phyloP scores from a whole-genome alignment of 2,329 filamentous ascomycete species.

The Hypoxylon sp. region DNA sequence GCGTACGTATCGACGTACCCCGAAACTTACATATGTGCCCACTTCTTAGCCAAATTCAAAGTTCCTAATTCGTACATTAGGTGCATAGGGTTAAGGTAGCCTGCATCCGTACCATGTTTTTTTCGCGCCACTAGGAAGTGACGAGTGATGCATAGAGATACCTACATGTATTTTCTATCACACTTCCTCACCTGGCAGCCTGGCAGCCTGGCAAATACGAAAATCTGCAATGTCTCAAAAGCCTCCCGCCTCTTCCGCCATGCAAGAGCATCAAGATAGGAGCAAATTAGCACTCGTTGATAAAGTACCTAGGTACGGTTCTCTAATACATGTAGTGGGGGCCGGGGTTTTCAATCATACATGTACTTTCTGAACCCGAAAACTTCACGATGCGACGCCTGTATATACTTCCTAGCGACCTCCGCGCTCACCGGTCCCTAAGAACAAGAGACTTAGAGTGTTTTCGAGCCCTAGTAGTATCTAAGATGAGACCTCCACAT shows the following conservation, averaged over 20 bases:
- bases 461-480: slow-evolving; percentile 38
- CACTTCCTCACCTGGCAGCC: too few species aligned
- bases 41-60: background rate
- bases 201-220: background rate
- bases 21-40: background rate
- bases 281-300: background rate
- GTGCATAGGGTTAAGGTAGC: slow-evolving; percentile 4
- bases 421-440: slow-evolving; percentile 37
- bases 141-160: background rate
- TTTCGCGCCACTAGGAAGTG: background rate
- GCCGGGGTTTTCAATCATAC: background rate
- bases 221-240: background rate
- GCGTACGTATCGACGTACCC: background rate
- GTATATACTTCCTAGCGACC: slow-evolving; percentile 34
- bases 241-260: background rate
- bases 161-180: too few species aligned
- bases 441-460: slow-evolving; percentile 38
- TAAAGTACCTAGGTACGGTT: background rate
- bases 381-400: slow-evolving; percentile 15
- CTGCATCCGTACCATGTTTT: background rate
- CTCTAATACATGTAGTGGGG: too few species aligned
- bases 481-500: slow-evolving; percentile 50
- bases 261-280: background rate
- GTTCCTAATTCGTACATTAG: background rate
- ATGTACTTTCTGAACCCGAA: background rate